These are phyloP conservation scores for Solanum medicagineum DNA, from an alignment of 257 asterid genomes.

Conservation along the genomic window DNA sequence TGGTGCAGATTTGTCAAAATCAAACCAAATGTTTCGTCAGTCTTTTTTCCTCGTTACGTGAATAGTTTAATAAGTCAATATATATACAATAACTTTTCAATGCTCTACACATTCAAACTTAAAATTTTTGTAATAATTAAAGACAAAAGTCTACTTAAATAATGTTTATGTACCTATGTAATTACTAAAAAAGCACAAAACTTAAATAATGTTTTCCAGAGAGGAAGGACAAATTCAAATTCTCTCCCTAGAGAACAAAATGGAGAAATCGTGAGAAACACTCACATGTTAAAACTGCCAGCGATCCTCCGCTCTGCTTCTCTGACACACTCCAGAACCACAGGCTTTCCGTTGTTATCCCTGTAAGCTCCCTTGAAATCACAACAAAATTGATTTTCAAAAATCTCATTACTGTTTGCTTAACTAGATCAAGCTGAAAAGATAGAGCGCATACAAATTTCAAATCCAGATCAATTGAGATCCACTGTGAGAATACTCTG, in stretches of 20 bases:
- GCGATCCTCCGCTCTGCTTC: slow-evolving; percentile 92
- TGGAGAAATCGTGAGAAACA: background rate
- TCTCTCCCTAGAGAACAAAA: background rate
- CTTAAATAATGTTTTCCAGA: background rate
- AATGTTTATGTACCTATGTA: background rate
- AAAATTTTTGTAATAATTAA: background rate
- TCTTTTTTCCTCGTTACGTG: background rate
- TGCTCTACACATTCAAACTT: background rate
- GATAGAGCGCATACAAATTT: background rate
- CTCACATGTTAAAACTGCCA: slow-evolving; percentile 67
- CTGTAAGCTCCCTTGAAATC: slow-evolving; percentile 78
- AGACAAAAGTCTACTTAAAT: background rate
- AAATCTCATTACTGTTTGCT: background rate
- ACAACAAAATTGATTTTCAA: background rate
- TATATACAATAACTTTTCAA: background rate
- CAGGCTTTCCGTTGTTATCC: slow-evolving; percentile 90
- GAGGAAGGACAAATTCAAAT: background rate
- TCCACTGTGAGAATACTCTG: background rate
- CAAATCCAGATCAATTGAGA: background rate
- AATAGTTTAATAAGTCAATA: background rate
- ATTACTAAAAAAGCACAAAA: background rate
- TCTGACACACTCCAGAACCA: slow-evolving; percentile 90
- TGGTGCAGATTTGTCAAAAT: background rate
- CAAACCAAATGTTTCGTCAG: background rate
- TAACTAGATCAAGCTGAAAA: background rate